phyloP scores from a whole-genome alignment of 2,329 filamentous ascomycete species.

The Colletotrichum liaoningense region DNA sequence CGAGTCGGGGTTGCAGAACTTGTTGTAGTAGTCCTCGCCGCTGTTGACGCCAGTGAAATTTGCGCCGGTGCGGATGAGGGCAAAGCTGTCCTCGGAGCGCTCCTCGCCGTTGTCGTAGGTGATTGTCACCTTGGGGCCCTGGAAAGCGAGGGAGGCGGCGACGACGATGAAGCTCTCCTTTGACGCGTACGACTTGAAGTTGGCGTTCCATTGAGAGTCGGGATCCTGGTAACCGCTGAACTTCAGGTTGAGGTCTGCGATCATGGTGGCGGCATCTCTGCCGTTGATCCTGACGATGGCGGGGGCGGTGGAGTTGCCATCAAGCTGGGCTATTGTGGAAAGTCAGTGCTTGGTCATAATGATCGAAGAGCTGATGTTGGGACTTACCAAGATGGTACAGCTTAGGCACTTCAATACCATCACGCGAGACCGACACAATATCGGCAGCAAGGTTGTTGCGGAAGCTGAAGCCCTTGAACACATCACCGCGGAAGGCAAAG shows the following conservation, averaged over 20 bases:
- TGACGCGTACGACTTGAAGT: constrained; percentile 43
- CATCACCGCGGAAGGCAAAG: constrained; percentile 66
- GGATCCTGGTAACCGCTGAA: constrained; percentile 63
- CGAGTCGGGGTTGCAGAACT: constrained; percentile 45
- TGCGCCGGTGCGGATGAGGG: constrained; percentile 38
- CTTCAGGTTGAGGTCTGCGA: constrained; percentile 58
- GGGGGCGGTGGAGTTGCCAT: constrained; percentile 42
- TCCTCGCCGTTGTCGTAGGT: constrained; percentile 47
- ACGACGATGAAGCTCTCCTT: constrained; percentile 38
- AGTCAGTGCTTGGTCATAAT: constrained; percentile 34
- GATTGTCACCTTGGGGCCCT: constrained; percentile 44
- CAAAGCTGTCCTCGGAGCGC: constrained; percentile 42
- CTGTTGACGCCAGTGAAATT: constrained; percentile 46
- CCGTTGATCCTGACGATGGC: constrained; percentile 67
- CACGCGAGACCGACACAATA: constrained; percentile 69
- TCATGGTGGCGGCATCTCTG: constrained; percentile 59
- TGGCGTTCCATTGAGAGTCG: constrained; percentile 63
- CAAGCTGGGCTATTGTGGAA: constrained; percentile 15
- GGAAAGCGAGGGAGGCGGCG: constrained; percentile 41
- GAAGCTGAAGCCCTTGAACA: constrained; percentile 63
- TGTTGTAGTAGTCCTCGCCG: constrained; percentile 50
- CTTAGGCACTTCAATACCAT: constrained; percentile 68
- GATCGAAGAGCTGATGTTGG: background rate
- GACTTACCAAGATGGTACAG: constrained; percentile 62
- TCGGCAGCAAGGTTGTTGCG: constrained; percentile 46